Conservation (phyloP, 768 basidiomycete genomes). For the Udeniomyces megalosporus region DNA sequence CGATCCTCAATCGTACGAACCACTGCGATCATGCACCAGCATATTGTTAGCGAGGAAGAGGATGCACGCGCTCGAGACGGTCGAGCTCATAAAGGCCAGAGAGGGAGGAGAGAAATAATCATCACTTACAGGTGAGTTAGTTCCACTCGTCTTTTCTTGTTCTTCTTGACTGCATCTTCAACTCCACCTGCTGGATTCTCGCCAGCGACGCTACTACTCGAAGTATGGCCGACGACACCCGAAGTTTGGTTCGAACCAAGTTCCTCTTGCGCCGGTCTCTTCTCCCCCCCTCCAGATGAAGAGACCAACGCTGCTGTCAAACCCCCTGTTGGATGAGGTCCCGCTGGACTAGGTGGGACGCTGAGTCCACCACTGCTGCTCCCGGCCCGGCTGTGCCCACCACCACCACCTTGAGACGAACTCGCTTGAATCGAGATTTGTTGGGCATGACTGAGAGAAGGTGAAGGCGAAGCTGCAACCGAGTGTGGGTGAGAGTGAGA, state of each 20-base stretch:
- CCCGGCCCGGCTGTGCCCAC: background rate
- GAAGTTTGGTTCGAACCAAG: too few species aligned
- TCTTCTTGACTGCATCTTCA: background rate
- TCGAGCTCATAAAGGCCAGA: too few species aligned
- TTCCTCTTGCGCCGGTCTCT: background rate
- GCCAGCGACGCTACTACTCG: background rate
- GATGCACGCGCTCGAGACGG: too few species aligned
- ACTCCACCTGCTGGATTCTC: background rate
- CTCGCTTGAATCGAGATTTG: background rate
- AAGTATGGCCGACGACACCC: background rate
- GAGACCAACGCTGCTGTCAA: background rate
- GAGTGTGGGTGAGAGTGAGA: background rate
- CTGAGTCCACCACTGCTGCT: background rate
- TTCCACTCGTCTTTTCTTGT: slow-evolving; percentile 7
- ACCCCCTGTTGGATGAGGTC: background rate
- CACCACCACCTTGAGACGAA: background rate
- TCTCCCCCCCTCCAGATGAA: background rate
- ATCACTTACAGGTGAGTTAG: background rate
- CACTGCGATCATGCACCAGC: too few species aligned
- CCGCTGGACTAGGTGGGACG: background rate
- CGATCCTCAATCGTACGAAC: too few species aligned
- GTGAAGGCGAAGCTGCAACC: background rate
- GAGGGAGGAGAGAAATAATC: background rate
- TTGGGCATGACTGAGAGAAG: background rate
- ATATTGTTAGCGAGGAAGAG: too few species aligned